Percentiles rank a stretch among this genome's conserved stretches.
These are phyloP conservation scores for Whalleya microplaca DNA, from an alignment of 2,329 filamentous ascomycete genomes.

Conservation along the genomic window DNA sequence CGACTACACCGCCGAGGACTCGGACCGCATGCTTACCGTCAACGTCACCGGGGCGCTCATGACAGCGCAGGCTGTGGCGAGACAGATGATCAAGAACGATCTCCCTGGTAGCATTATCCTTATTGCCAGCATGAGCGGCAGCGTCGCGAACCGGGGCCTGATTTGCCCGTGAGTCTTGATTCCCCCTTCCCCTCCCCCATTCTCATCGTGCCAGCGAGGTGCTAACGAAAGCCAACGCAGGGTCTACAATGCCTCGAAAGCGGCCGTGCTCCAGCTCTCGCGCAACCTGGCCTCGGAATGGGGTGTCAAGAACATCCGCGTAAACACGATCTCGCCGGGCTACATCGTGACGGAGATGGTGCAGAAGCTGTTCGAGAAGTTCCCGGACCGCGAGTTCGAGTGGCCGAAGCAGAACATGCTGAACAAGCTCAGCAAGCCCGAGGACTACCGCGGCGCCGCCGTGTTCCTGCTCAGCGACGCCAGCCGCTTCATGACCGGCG, in stretches of 20 bases:
- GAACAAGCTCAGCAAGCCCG: slow-evolving; percentile 65
- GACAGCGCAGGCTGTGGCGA: slow-evolving; percentile 86
- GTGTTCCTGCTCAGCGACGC: slow-evolving; percentile 70
- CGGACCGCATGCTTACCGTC: slow-evolving; percentile 78
- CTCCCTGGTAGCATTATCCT: slow-evolving; percentile 65
- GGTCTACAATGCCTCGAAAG: slow-evolving; percentile 78
- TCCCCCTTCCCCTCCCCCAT: background rate
- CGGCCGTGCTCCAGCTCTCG: slow-evolving; percentile 71
- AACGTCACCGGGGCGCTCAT: slow-evolving; percentile 87
- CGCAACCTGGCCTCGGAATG: slow-evolving; percentile 75
- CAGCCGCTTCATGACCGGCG: slow-evolving; percentile 72
- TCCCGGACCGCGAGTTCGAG: slow-evolving; percentile 66
- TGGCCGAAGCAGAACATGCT: slow-evolving; percentile 91
- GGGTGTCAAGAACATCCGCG: slow-evolving; percentile 72
- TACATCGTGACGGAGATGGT: slow-evolving; percentile 87
- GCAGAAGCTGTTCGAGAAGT: slow-evolving; percentile 74
- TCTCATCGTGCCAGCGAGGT: no score
- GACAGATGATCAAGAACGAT: slow-evolving; percentile 68
- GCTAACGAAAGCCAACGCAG: slow-evolving; percentile 41
- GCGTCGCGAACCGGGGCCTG: slow-evolving; percentile 65
- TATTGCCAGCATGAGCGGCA: slow-evolving; percentile 73
- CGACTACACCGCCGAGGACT: slow-evolving; percentile 76
- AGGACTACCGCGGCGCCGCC: slow-evolving; percentile 73
- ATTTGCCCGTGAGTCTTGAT: slow-evolving; percentile 57
- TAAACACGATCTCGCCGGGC: slow-evolving; percentile 81